Evolutionary conservation across 257 asterid species (phyloP).

Genomic region (Anisodus acutangulus): DNA sequence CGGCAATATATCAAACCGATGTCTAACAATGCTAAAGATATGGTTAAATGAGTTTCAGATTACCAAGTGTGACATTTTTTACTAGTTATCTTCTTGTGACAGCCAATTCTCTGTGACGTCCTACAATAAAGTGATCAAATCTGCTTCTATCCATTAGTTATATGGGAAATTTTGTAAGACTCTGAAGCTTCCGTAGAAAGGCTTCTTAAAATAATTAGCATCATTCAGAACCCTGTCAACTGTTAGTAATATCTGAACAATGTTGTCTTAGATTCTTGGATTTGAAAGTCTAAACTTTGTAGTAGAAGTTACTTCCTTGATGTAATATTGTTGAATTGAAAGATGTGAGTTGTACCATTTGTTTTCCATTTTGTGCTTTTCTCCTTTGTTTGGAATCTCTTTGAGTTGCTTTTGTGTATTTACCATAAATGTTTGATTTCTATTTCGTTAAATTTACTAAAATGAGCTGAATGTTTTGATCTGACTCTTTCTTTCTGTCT

Average conservation of each 20-base stretch:
- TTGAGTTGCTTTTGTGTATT: not conserved
- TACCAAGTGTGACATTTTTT: not conserved
- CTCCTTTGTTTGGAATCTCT: not conserved
- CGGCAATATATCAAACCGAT: not conserved
- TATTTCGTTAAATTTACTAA: not conserved
- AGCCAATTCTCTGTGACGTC: not conserved
- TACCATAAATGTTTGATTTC: not conserved
- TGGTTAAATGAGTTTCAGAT: not conserved
- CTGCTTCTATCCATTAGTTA: not conserved
- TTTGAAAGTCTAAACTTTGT: not conserved
- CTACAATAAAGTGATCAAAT: not conserved
- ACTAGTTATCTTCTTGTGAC: not conserved
- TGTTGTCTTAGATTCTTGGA: constrained; percentile 14
- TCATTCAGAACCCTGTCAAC: not conserved
- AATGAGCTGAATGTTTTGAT: not conserved
- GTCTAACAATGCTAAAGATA: not conserved
- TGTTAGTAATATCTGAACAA: constrained; percentile 2
- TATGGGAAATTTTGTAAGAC: not conserved
- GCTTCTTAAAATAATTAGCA: not conserved
- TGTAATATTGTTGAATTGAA: not conserved
- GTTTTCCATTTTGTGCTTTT: not conserved
- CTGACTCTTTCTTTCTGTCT: not conserved
- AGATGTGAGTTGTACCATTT: not conserved
- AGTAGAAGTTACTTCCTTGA: not conserved
- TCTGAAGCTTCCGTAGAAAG: not conserved